Conservation (phyloP, 2,329 filamentous ascomycete genomes). For the Orbilia ellipsospora region DNA sequence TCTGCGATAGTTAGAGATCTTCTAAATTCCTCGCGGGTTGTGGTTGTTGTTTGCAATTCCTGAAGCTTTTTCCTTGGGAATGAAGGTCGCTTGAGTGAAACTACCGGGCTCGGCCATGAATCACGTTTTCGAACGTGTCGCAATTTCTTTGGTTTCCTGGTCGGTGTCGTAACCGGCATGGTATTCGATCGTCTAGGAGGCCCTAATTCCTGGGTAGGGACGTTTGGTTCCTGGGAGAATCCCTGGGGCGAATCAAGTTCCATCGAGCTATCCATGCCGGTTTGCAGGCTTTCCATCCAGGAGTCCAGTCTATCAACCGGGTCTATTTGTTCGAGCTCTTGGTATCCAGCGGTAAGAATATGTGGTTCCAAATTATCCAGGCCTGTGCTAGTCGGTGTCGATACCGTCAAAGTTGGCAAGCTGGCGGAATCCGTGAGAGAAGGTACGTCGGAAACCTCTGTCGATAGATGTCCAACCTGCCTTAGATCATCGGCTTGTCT, state of each 20-base stretch:
- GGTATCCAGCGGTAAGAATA: slow-evolving; percentile 48
- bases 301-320: slow-evolving; percentile 37
- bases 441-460: slow-evolving; percentile 39
- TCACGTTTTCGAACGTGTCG: slow-evolving; percentile 37
- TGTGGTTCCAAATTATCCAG: slow-evolving; percentile 46
- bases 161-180: slow-evolving; percentile 23
- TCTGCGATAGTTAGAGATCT: slow-evolving; percentile 33
- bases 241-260: slow-evolving; percentile 33
- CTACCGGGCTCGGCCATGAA: slow-evolving; percentile 43
- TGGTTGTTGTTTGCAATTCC: slow-evolving; percentile 47
- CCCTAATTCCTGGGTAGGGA: slow-evolving; percentile 13
- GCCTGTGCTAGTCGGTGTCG: slow-evolving; percentile 23
- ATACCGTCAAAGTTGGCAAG: slow-evolving; percentile 21
- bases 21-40: slow-evolving; percentile 47
- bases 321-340: slow-evolving; percentile 35
- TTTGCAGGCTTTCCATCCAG: slow-evolving; percentile 42
- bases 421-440: slow-evolving; percentile 40
- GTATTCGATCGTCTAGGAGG: slow-evolving; percentile 41
- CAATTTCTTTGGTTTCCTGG: slow-evolving; percentile 21
- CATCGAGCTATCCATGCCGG: slow-evolving; percentile 33
- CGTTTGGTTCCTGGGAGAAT: slow-evolving; percentile 5
- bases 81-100: slow-evolving; percentile 42
- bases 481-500: slow-evolving; percentile 34
- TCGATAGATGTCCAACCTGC: slow-evolving; percentile 42
- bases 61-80: slow-evolving; percentile 53